Evolutionary conservation across 495 filamentous ascomycete species (phyloP).

Genomic region (Gamarada debralockiae): DNA sequence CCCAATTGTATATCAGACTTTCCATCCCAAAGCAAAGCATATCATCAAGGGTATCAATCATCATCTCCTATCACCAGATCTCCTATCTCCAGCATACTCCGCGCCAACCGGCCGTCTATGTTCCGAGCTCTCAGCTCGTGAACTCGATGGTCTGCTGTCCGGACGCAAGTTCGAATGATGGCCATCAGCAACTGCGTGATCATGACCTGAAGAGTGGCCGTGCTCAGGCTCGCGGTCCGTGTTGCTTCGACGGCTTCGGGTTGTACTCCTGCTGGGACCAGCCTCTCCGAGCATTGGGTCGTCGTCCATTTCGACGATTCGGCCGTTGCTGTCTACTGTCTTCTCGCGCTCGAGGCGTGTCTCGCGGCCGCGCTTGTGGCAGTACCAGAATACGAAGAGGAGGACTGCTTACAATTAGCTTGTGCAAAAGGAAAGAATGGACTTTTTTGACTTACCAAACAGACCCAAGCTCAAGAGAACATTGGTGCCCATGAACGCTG

Average conservation of each 20-base stretch:
- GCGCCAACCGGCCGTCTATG: too few species aligned
- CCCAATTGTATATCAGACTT: too few species aligned
- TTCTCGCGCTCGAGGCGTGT: conserved; percentile 57
- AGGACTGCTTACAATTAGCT: conserved; percentile 52
- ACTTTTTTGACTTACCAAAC: conserved; percentile 56
- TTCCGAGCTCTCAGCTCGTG: too few species aligned
- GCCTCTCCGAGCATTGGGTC: conserved; percentile 14
- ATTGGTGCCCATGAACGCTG: conserved; percentile 79
- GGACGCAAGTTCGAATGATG: too few species aligned
- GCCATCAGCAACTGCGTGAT: too few species aligned
- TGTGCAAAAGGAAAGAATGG: not conserved
- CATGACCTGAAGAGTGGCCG: not conserved
- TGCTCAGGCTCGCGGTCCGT: not conserved
- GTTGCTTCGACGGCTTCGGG: not conserved
- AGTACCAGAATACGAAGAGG: conserved; percentile 93
- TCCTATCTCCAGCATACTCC: too few species aligned
- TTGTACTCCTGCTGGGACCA: not conserved
- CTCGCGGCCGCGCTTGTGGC: conserved; percentile 88
- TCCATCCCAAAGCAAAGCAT: too few species aligned
- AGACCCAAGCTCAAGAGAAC: conserved; percentile 81
- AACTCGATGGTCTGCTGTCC: too few species aligned
- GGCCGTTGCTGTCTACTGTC: conserved; percentile 19
- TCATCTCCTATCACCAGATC: too few species aligned
- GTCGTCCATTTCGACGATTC: conserved; percentile 19
- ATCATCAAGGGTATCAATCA: too few species aligned